phyloP scores from a whole-genome alignment of 1,139 yeast species.

The Saccharomycopsis hybrid region DNA sequence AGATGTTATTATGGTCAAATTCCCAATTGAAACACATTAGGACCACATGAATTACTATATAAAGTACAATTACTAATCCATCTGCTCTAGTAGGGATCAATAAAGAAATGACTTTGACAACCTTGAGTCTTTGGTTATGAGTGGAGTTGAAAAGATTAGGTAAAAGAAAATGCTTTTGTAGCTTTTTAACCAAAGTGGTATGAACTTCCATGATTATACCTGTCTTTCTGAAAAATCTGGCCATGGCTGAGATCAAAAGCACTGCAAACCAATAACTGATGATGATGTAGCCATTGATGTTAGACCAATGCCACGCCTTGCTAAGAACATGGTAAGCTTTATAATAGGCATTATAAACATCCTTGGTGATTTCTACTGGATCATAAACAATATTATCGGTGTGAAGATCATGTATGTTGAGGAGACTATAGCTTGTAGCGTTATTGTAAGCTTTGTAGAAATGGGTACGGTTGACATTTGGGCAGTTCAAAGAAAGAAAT shows the following conservation, averaged over 20 bases:
- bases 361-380: too few relatives aligned
- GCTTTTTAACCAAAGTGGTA: background rate
- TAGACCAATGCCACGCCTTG: constrained; percentile 26
- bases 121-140: constrained; percentile 5
- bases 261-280: constrained; percentile 40
- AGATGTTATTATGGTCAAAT: constrained; percentile 43
- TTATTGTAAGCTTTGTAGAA: too few relatives aligned
- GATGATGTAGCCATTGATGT: constrained; percentile 36
- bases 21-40: constrained; percentile 37
- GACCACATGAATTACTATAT: constrained; percentile 39
- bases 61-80: constrained; percentile 40
- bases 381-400: too few relatives aligned
- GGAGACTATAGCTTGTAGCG: too few relatives aligned
- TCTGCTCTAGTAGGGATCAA: constrained; percentile 57
- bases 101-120: constrained; percentile 26
- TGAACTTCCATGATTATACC: constrained; percentile 6
- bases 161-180: constrained; percentile 6
- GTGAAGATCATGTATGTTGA: too few relatives aligned
- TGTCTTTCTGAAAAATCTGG: constrained; percentile 33
- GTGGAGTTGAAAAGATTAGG: constrained; percentile 6
- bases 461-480: too few relatives aligned
- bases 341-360: too few relatives aligned
- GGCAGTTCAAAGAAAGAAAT: too few relatives aligned
- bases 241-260: constrained; percentile 31
- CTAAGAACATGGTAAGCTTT: too few relatives aligned